Evolutionary conservation across 192 early-diverging fungal genomes (phyloP).

Genomic region (Coemansia sp.): DNA sequence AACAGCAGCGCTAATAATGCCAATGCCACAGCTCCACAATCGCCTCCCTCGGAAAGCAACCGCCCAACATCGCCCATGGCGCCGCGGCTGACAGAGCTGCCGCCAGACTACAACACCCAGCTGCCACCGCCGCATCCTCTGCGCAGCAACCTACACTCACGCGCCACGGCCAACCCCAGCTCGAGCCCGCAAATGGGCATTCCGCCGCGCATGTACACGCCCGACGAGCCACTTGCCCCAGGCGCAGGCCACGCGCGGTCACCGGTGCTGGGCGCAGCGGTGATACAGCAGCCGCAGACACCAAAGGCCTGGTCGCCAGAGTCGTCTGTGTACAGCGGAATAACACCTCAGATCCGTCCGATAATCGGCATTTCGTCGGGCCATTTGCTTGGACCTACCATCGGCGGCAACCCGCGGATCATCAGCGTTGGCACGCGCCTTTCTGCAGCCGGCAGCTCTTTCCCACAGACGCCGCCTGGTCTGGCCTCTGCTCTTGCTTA

Average conservation of each 20-base stretch:
- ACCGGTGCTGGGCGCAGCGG: background rate
- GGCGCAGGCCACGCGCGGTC: background rate
- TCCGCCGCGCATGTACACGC: constrained; percentile 40
- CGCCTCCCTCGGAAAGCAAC: constrained; percentile 6
- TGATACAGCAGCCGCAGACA: constrained; percentile 3
- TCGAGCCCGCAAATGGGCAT: constrained; percentile 31
- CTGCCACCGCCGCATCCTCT: constrained; percentile 49
- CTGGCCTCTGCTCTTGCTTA: constrained; percentile 4
- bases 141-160: constrained; percentile 34
- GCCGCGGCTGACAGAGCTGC: constrained; percentile 32
- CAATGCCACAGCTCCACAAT: background rate
- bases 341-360: constrained; percentile 41
- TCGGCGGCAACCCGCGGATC: constrained; percentile 17
- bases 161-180: constrained; percentile 17
- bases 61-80: constrained; percentile 16
- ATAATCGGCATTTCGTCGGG: constrained; percentile 35
- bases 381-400: constrained; percentile 20
- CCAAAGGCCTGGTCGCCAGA: constrained; percentile 35
- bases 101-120: constrained; percentile 54
- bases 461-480: constrained; percentile 7
- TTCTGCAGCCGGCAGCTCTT: constrained; percentile 7
- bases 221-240: constrained; percentile 27
- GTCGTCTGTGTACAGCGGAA: constrained; percentile 1
- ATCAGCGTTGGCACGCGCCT: constrained; percentile 15
- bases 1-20: constrained; percentile 1